These are phyloP conservation scores for Prunus kanzakura DNA, from an alignment of 306 rosid species.

Conservation along the genomic window DNA sequence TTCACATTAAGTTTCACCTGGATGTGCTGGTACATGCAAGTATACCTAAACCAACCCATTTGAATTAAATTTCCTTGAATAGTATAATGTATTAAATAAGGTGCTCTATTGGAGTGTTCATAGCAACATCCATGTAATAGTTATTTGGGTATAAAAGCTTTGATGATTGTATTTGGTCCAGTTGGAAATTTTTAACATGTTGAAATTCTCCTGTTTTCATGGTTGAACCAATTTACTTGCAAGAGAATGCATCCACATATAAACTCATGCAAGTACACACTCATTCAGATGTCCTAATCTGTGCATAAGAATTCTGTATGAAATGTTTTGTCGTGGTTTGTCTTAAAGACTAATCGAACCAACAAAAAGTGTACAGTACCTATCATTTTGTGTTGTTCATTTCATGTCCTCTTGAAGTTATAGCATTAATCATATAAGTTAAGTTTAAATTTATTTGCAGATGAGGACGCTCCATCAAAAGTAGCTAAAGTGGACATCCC, in stretches of 20 bases:
- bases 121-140: neutral
- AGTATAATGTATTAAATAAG: neutral
- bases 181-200: neutral
- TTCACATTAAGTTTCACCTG: neutral
- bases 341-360: neutral
- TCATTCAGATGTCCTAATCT: neutral
- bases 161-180: neutral
- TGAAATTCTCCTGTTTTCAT: neutral
- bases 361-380: neutral
- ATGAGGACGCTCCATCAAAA: conserved; percentile 71
- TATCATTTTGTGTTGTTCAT: neutral
- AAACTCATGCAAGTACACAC: neutral
- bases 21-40: neutral
- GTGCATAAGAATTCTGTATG: neutral
- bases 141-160: neutral
- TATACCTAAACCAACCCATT: neutral
- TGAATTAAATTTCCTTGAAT: neutral
- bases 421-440: too few relatives aligned
- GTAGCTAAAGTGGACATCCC: conserved; percentile 72
- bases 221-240: neutral
- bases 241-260: neutral
- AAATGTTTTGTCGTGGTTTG: neutral
- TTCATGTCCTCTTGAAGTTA: neutral
- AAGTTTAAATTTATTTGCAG: conserved; percentile 38
- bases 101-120: neutral